Base-by-base conservation (phyloP, 1,284 basidiomycete species). In the Ceratobasidium sp. region DNA sequence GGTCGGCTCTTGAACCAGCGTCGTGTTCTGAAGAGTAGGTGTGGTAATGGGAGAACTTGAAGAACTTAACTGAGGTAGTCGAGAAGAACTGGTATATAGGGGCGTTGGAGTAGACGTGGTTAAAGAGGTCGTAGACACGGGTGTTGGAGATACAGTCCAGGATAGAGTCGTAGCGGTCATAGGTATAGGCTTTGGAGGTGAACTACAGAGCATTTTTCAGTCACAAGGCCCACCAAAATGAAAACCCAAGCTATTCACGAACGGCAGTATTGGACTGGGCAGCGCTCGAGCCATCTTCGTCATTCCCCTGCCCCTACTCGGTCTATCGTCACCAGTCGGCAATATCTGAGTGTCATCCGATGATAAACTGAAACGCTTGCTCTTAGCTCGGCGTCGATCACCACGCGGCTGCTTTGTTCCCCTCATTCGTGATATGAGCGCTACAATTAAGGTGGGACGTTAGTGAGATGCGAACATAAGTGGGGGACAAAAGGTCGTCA, bases 351-450 rank as follows among this genome's bases (percentile, higher is more conserved):
- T 27, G 6, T 20, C 29, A 20, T 25, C 6, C 8, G 8, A 29
- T 20, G 50, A 17, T 31, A 32, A 27, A 10, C 58, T 64, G 47
- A 64, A 52, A 52, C 58, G 22, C 20, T 64, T 29, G 20, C 32
- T 15, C 15, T 52, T 15, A 35, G 22, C 29, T 45, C 45, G 43
- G 27, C 8, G 58, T 34, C 58, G 58, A 64, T 64, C 58, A 50
- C 4, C 22, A n/a, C n/a, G n/a, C n/a, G n/a, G n/a, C 27, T 12
- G 45, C 58, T 50, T 64, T 64, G 58, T 64, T 64, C 47, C 47
- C 31, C 31, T 13, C 58, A 64, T 64, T 22, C 25, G 47, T 27
- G 12, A 13, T 32, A 20, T 31, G 20, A 32, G 4, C 13, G 47
- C 58, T 64, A 43, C 34, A 64, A 64, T 49, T 29, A 64, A 34